Conservation (phyloP, 2,329 filamentous ascomycete genomes). For the Ophiostoma montium region DNA sequence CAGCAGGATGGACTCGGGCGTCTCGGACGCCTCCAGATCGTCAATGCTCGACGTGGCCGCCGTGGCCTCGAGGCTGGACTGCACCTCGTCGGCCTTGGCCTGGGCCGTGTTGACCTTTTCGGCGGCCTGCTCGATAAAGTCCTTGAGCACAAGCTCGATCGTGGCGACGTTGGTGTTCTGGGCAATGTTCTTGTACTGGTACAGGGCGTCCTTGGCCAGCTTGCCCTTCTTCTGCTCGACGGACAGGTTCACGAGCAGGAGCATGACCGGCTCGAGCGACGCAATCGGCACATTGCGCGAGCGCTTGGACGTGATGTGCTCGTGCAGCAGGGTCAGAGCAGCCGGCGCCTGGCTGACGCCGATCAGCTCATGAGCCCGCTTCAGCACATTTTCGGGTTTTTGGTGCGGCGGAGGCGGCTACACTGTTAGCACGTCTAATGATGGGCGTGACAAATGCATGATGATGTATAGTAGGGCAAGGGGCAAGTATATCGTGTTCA, state of each 20-base stretch:
- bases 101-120: constrained; percentile 93
- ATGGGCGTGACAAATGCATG: background rate
- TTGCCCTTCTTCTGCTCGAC: constrained; percentile 98
- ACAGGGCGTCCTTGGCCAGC: constrained; percentile 93
- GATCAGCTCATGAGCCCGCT: constrained; percentile 97
- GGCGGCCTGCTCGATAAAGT: constrained; percentile 94
- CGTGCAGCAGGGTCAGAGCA: constrained; percentile 87
- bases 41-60: constrained; percentile 65
- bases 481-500: background rate
- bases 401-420: constrained; percentile 88
- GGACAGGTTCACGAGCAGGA: constrained; percentile 90
- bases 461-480: background rate
- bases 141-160: constrained; percentile 94
- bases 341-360: constrained; percentile 88
- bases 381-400: constrained; percentile 98
- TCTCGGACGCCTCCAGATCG: constrained; percentile 93
- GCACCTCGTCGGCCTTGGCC: constrained; percentile 88
- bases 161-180: constrained; percentile 98
- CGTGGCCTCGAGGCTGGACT: constrained; percentile 69
- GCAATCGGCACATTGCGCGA: constrained; percentile 95
- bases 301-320: constrained; percentile 97
- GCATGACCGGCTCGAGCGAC: constrained; percentile 94
- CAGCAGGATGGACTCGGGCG: constrained; percentile 92
- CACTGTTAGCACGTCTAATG: background rate
- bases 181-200: constrained; percentile 99